These are phyloP conservation scores for Yamagishiella unicocca DNA, from an alignment of 139 green algal genomes.

Conservation along the genomic window DNA sequence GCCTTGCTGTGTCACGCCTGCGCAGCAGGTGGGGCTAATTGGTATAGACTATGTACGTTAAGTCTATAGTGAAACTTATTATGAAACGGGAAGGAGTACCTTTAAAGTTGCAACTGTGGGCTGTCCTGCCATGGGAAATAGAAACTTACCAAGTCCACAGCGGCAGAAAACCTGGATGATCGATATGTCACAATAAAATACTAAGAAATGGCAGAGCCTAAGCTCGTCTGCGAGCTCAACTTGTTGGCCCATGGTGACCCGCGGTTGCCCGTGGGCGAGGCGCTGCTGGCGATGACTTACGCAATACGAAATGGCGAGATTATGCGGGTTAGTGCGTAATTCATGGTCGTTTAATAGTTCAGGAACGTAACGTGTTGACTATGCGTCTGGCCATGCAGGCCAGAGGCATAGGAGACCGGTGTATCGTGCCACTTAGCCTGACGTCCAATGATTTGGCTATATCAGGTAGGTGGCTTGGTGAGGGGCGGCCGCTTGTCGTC, in stretches of 20 bases:
- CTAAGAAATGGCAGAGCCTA: too few relatives aligned
- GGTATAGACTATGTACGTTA: too few relatives aligned
- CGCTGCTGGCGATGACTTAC: slow-evolving; percentile 45
- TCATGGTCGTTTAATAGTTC: neutral
- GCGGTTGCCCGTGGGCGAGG: slow-evolving; percentile 32
- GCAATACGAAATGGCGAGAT: slow-evolving; percentile 49
- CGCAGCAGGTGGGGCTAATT: too few relatives aligned
- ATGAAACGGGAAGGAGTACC: too few relatives aligned
- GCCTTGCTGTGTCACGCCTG: neutral
- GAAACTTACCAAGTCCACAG: too few relatives aligned
- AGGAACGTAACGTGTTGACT: neutral
- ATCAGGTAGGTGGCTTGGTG: slow-evolving; percentile 14
- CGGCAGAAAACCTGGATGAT: too few relatives aligned
- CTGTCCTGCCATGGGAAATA: too few relatives aligned
- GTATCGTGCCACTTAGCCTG: slow-evolving; percentile 49
- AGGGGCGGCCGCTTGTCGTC: too few relatives aligned
- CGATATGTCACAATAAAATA: too few relatives aligned
- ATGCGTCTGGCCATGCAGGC: neutral
- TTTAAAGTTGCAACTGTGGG: too few relatives aligned
- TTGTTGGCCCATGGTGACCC: neutral
- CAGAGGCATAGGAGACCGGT: neutral
- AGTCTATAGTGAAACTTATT: too few relatives aligned
- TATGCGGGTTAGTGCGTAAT: slow-evolving; percentile 30
- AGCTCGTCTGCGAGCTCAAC: too few relatives aligned
- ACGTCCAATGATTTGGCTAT: slow-evolving; percentile 28